Percentiles rank a stretch among this genome's conserved stretches.
Evolutionary conservation across 345 rosid species (phyloP).

Genomic region (Lepidium aucheri): DNA sequence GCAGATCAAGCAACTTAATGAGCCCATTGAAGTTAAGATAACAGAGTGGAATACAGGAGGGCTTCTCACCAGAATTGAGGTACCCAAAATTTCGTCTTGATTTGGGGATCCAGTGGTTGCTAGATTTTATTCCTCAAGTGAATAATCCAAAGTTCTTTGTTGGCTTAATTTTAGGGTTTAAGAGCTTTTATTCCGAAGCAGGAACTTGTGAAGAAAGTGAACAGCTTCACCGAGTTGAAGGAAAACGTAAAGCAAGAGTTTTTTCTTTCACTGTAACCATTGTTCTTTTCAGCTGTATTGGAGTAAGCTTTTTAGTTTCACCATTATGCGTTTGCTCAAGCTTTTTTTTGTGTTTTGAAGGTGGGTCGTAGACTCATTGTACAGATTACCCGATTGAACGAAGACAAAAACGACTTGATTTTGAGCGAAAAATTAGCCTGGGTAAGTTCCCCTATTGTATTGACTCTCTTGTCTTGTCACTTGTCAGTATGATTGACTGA

Average conservation of each 20-base stretch:
- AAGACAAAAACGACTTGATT: slow-evolving; percentile 66
- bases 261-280: slow-evolving; percentile 5
- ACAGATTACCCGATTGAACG: slow-evolving; percentile 53
- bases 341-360: slow-evolving; percentile 17
- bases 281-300: neutral
- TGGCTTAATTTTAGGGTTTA: slow-evolving; percentile 47
- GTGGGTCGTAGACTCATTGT: slow-evolving; percentile 57
- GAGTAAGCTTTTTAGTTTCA: neutral
- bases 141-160: neutral
- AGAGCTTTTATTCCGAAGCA: slow-evolving; percentile 84
- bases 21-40: slow-evolving; percentile 73
- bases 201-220: slow-evolving; percentile 64
- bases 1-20: slow-evolving; percentile 77
- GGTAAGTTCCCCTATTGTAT: slow-evolving; percentile 30
- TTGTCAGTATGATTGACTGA: neutral
- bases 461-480: neutral
- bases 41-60: slow-evolving; percentile 94
- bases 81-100: slow-evolving; percentile 7
- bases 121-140: neutral
- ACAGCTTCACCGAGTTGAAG: slow-evolving; percentile 78
- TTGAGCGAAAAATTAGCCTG: slow-evolving; percentile 79
- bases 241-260: slow-evolving; percentile 59
- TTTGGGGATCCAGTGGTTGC: neutral
- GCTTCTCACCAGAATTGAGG: slow-evolving; percentile 84
- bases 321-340: neutral